Conservation (phyloP, 805 yeast species). For the Saturnispora halmiae region DNA sequence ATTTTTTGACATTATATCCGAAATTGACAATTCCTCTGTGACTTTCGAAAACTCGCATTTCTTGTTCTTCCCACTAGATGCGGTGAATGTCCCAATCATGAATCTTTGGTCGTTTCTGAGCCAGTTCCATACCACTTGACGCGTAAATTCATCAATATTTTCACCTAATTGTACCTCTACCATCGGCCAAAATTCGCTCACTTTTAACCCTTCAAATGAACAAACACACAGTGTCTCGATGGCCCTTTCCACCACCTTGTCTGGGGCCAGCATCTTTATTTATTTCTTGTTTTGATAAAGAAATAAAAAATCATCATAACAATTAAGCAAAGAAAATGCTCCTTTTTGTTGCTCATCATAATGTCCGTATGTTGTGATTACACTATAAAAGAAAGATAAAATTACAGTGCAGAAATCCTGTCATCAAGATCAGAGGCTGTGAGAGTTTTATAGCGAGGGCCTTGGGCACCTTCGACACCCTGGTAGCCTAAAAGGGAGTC, state of each 20-base stretch:
- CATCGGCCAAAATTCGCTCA: constrained; percentile 29
- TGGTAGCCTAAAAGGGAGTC: constrained; percentile 74
- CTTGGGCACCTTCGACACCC: constrained; percentile 68
- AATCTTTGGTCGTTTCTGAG: constrained; percentile 24
- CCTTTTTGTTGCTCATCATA: too few relatives aligned
- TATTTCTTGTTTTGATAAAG: neutral
- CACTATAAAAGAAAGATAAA: neutral
- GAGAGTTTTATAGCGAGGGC: constrained; percentile 84
- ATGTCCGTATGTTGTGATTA: neutral
- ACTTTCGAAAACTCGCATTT: neutral
- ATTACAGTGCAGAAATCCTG: constrained; percentile 77
- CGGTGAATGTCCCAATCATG: constrained; percentile 11
- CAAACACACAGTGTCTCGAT: constrained; percentile 30
- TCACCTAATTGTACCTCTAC: constrained; percentile 13
- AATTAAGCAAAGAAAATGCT: neutral
- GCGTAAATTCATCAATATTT: constrained; percentile 25
- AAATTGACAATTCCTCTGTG: neutral
- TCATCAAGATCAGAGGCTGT: constrained; percentile 90
- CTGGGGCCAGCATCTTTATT: constrained; percentile 22
- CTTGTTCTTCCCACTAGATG: neutral
- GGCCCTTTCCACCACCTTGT: constrained; percentile 26
- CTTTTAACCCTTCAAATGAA: constrained; percentile 27
- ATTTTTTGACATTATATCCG: neutral
- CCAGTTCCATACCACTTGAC: constrained; percentile 32
- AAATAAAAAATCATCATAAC: neutral